Conservation (phyloP, 2,329 filamentous ascomycete genomes). For the Pseudogymnoascus sp. region DNA sequence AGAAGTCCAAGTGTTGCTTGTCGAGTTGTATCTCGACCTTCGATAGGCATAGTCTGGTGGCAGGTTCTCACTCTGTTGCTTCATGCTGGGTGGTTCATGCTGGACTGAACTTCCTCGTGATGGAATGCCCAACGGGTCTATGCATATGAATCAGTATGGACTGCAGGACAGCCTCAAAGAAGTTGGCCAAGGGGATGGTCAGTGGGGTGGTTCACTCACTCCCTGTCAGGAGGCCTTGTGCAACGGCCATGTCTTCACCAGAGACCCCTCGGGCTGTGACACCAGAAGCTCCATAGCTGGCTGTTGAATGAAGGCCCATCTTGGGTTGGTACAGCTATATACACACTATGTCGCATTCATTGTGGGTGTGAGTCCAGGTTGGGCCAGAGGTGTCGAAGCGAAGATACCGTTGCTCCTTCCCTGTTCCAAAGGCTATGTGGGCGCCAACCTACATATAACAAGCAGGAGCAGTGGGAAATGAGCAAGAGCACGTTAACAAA, state of each 20-base stretch:
- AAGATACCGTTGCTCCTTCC: conserved; percentile 4
- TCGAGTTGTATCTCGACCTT: conserved; percentile 26
- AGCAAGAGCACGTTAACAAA: not conserved
- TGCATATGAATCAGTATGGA: not conserved
- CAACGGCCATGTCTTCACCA: conserved; percentile 19
- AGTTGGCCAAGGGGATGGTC: not conserved
- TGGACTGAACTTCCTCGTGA: not conserved
- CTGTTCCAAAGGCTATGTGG: not conserved
- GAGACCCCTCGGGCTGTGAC: not conserved
- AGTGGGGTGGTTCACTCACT: conserved; percentile 18
- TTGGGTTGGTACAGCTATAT: not conserved
- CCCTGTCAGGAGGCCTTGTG: conserved; percentile 19
- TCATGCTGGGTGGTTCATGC: not conserved
- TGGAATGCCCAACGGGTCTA: conserved; percentile 2
- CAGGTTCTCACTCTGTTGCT: not conserved
- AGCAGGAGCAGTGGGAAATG: not conserved
- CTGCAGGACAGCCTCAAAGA: not conserved
- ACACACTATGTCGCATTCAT: not conserved
- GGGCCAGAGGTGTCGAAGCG: not conserved
- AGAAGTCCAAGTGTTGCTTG: conserved; percentile 52
- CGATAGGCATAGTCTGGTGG: not conserved
- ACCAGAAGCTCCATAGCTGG: not conserved
- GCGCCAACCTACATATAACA: not conserved
- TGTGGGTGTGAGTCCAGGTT: not conserved
- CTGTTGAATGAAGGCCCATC: not conserved